Percentiles rank a stretch among this genome's conserved stretches.
These are phyloP conservation scores for Aeminium ludgeri DNA, from an alignment of 495 filamentous ascomycete species.

Conservation along the genomic window DNA sequence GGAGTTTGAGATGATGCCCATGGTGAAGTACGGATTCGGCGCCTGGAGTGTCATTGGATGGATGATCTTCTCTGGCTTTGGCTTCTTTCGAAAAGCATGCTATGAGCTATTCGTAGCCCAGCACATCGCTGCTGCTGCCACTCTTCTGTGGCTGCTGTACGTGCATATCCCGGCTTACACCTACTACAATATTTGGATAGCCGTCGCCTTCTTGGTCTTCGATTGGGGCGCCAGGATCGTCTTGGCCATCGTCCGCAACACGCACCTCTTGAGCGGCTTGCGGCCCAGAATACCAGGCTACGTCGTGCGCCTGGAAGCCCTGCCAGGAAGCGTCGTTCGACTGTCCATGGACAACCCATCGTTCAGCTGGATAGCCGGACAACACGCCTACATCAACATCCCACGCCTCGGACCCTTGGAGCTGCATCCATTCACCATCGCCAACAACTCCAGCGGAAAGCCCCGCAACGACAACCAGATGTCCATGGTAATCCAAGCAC, in stretches of 20 bases:
- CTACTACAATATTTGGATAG: constrained; percentile 14
- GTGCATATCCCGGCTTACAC: constrained; percentile 18
- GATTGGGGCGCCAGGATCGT: constrained; percentile 12
- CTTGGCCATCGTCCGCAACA: constrained; percentile 9
- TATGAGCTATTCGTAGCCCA: constrained; percentile 15
- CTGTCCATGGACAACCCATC: constrained; percentile 9
- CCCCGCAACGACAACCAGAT: neutral
- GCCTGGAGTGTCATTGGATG: constrained; percentile 16
- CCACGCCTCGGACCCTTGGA: constrained; percentile 15
- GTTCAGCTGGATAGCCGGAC: constrained; percentile 18
- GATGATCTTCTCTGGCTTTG: constrained; percentile 16
- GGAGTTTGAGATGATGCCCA: constrained; percentile 16
- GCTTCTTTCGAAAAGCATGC: constrained; percentile 7
- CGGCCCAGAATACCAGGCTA: constrained; percentile 1
- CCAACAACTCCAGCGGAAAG: constrained; percentile 1
- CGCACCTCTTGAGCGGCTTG: neutral
- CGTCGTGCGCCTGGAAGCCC: neutral
- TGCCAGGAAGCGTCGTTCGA: constrained; percentile 10
- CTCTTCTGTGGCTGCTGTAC: constrained; percentile 18
- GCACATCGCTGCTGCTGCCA: constrained; percentile 9
- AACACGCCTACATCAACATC: constrained; percentile 16
- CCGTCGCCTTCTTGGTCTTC: constrained; percentile 9
- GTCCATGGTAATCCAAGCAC: constrained; percentile 11
- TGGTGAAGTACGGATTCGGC: constrained; percentile 20
- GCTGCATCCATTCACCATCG: constrained; percentile 20